Evolutionary conservation across 768 basidiomycete species (phyloP), one percentile per base, ranked within the genome.

Genomic region (Calvatia gigantea): DNA sequence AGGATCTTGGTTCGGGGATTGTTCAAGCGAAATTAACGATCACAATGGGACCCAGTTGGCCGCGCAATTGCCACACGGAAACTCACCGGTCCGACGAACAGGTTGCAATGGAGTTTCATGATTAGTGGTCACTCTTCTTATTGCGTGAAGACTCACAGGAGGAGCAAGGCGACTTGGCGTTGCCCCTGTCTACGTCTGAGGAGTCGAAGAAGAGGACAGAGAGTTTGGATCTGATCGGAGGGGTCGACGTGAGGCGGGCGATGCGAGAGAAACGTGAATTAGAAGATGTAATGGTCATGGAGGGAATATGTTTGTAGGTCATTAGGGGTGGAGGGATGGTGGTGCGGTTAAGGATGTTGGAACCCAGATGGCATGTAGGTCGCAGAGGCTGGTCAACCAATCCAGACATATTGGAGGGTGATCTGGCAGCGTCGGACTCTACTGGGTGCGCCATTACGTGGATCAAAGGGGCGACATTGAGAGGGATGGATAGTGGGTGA

Each of bases 201-300:
- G 45, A 48, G 38, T 55, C 37, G 37, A 39, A 48, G 17, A n/a
- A 39, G 12, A 55, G 28, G 4, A 39, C 31, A 12, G 54, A 55
- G 39, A 55, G 54, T 17, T 55, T 55, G 3, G 54, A 55, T 31
- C 33, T 55, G 38, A 39, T 48, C 14, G 45, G 45, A n/a, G 45
- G 54, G 19, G 42, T 42, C 12, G 37, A 48, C 54, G 48, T 47
- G 43, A 46, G 43, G 17, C 15, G 23, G 23, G 43, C 32, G 43
- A 25, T 29, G n/a, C 23, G 53, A 25, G 53, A 31, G 23, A 44
- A 45, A 31, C 1, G 27, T 25, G 46, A 39, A 55, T 48, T 55
- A 55, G 27, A 19, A 15, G 37, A 4, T 8, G n/a, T 27, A 5
- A n/a, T 14, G 23, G 44, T 14, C 44, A 47, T 46, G 29, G 27